Evolutionary conservation across 2,329 filamentous ascomycete species (phyloP), one percentile per base, ranked within the genome.

Genomic region (Monilinia fructicola): DNA sequence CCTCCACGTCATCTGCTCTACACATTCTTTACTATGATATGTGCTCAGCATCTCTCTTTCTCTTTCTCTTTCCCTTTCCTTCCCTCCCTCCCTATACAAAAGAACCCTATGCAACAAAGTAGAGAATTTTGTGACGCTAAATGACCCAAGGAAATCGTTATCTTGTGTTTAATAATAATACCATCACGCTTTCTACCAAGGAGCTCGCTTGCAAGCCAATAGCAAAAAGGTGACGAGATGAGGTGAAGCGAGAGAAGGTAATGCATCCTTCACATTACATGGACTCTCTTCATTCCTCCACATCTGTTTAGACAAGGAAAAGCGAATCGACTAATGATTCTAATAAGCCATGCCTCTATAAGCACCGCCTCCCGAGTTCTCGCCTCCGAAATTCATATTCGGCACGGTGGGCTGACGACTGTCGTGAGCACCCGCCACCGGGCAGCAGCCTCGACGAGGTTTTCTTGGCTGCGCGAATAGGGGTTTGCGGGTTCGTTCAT

Each of bases 401-500:
- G 63, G 63, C 7, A 65, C 54, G 4, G 63, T 59, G 10, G 63
- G 63, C 12, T 65, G 53, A n/a, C 63, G 54, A 14, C n/a, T 48
- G 35, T 48, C n/a, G 35, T 23, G 10, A n/a, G 28, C 9, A 40
- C 58, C 58, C 1, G 44, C 58, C 2, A 60, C 58, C 9, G 70
- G 54, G 63, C 63, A 2, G 63, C 63, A 21, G 21, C 44, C n/a
- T n/a, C 40, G 16, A 65, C 63, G 16, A 65, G 63, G 16, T 65
- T 65, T 50, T 65, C 63, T 23, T 28, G 63, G 18, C 63, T 65
- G 31, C 53, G 44, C 11, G 63, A 56, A 62, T 76, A 74, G 28
- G 74, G 72, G 56, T 76, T 74, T 42, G 70, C 72, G 9, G 74
- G 72, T 31, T 75, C 73, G 54, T 72, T 73, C 67, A 72, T 71